These are phyloP conservation scores for Saccharomycopsis hybrid DNA, from an alignment of 1,139 yeast genomes.

Conservation along the genomic window DNA sequence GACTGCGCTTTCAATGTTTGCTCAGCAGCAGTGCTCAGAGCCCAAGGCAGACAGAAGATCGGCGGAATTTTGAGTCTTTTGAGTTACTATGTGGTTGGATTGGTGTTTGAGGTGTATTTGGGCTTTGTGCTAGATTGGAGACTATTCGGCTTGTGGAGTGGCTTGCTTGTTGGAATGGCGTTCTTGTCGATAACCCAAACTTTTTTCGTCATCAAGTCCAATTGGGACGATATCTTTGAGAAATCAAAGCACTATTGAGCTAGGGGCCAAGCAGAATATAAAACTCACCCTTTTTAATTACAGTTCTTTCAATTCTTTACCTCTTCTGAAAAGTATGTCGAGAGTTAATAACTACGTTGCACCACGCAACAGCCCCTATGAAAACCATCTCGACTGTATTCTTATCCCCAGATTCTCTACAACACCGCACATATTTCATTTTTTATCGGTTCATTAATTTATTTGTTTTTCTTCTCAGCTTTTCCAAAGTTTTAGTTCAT, in stretches of 20 bases:
- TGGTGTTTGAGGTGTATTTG: constrained; percentile 49
- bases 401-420: no score
- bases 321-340: no score
- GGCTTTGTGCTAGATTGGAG: constrained; percentile 43
- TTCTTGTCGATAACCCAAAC: constrained; percentile 42
- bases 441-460: no score
- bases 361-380: no score
- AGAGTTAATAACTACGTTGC: no score
- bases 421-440: no score
- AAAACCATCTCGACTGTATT: no score
- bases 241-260: neutral
- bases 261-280: no score
- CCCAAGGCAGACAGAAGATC: constrained; percentile 62
- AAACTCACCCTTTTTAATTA: no score
- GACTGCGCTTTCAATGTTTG: constrained; percentile 47
- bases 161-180: constrained; percentile 50
- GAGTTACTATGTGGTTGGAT: constrained; percentile 51
- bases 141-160: constrained; percentile 56
- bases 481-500: no score
- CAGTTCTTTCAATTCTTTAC: no score
- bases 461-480: no score
- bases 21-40: constrained; percentile 55
- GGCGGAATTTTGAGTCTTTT: constrained; percentile 56
- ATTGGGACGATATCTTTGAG: constrained; percentile 48
- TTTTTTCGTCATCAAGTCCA: constrained; percentile 41